phyloP scores from a whole-genome alignment of 495 filamentous ascomycete species.

The Monascus purpureus region DNA sequence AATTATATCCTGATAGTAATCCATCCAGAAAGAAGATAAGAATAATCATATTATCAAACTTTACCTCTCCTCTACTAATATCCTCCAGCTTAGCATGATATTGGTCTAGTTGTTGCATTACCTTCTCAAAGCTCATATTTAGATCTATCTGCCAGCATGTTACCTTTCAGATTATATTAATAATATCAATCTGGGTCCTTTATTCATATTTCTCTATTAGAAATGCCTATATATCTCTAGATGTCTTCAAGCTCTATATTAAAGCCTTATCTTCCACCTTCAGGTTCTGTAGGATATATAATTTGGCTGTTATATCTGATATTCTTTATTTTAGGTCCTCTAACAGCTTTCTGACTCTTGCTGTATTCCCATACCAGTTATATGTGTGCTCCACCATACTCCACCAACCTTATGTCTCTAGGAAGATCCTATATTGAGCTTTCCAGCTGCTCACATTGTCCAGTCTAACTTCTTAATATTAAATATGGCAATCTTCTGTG shows the following conservation, averaged over 20 bases:
- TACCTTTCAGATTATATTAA: neutral
- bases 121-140: neutral
- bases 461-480: neutral
- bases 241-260: neutral
- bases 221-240: neutral
- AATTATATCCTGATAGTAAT: neutral
- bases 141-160: neutral
- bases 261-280: neutral
- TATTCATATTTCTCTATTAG: neutral
- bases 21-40: neutral
- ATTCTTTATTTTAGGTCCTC: neutral
- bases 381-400: neutral
- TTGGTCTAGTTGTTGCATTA: neutral
- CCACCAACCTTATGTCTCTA: neutral
- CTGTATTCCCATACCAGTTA: neutral
- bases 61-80: neutral
- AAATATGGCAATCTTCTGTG: neutral
- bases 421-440: neutral
- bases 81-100: neutral
- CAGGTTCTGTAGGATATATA: neutral
- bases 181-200: neutral
- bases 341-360: neutral
- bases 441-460: neutral
- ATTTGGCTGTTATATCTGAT: neutral
- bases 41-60: neutral